Evolutionary conservation across 2,329 filamentous ascomycete genomes (phyloP).

Genomic region (Neurospora sp.): DNA sequence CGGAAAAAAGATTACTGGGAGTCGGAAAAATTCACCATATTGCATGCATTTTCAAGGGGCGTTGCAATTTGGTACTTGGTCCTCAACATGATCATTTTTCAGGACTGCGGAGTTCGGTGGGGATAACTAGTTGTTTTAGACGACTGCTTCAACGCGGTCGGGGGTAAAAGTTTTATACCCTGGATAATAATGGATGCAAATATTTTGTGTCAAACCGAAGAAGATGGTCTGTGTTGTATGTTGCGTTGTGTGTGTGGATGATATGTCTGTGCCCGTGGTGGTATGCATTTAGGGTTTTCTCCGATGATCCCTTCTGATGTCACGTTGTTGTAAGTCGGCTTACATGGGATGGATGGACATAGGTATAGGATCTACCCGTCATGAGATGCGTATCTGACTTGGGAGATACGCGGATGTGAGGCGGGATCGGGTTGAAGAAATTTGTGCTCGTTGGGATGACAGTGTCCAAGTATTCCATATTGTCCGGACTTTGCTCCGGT

Average conservation of each 20-base stretch:
- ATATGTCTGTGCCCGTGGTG: background rate
- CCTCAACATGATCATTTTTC: background rate
- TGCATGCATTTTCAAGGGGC: background rate
- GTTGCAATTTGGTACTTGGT: background rate
- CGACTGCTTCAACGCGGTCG: constrained; percentile 29
- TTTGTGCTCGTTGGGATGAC: background rate
- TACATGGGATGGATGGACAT: background rate
- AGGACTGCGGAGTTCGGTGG: background rate
- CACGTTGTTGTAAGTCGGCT: background rate
- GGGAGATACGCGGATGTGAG: background rate
- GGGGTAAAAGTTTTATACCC: background rate
- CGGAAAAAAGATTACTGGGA: background rate
- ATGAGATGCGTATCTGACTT: background rate
- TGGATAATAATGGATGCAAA: background rate
- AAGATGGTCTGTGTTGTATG: background rate
- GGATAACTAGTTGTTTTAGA: constrained; percentile 6
- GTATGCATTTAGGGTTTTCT: background rate
- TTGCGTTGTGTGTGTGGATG: background rate
- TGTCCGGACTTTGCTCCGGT: background rate
- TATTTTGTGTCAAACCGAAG: background rate
- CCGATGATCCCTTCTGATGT: background rate
- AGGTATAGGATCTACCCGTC: background rate
- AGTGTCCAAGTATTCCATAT: background rate
- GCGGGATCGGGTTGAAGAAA: background rate
- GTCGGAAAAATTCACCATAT: background rate